Evolutionary conservation across 179 eudicot species (phyloP).

Genomic region (Camellia oleifera): DNA sequence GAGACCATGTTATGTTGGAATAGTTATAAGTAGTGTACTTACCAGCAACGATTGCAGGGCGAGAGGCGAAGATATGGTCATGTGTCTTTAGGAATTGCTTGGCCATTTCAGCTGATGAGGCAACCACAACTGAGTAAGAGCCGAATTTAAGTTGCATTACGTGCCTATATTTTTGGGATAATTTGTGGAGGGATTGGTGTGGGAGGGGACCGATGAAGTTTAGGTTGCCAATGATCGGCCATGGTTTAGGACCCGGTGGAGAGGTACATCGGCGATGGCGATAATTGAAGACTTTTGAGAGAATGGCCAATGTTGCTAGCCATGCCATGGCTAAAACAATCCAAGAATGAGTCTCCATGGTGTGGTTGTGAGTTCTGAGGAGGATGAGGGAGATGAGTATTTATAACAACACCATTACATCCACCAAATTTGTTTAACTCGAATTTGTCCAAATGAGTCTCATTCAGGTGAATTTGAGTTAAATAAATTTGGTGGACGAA

Average conservation of each 20-base stretch:
- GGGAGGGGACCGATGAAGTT: constrained; percentile 60
- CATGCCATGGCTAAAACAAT: constrained; percentile 13
- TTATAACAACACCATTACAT: no score
- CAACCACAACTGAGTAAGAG: constrained; percentile 42
- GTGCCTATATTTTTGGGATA: constrained; percentile 43
- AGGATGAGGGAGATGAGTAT: no score
- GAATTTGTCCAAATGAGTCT: no score
- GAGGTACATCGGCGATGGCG: not conserved
- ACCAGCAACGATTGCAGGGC: constrained; percentile 58
- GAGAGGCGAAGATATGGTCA: constrained; percentile 46
- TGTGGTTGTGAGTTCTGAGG: no score
- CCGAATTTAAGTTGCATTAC: constrained; percentile 50
- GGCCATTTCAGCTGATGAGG: constrained; percentile 46
- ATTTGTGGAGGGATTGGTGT: constrained; percentile 43
- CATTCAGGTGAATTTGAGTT: no score
- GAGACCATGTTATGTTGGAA: constrained; percentile 58
- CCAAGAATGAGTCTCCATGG: constrained; percentile 16
- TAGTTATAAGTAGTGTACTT: constrained; percentile 55
- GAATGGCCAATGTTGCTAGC: not conserved
- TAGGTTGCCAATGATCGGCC: constrained; percentile 34
- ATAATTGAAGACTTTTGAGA: not conserved
- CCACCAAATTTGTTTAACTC: no score
- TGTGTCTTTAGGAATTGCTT: constrained; percentile 32
- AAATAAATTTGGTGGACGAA: no score
- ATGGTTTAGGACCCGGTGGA: constrained; percentile 22